These are phyloP conservation scores for Colletotrichum cereale DNA, from an alignment of 2,329 filamentous ascomycete species.

Conservation along the genomic window DNA sequence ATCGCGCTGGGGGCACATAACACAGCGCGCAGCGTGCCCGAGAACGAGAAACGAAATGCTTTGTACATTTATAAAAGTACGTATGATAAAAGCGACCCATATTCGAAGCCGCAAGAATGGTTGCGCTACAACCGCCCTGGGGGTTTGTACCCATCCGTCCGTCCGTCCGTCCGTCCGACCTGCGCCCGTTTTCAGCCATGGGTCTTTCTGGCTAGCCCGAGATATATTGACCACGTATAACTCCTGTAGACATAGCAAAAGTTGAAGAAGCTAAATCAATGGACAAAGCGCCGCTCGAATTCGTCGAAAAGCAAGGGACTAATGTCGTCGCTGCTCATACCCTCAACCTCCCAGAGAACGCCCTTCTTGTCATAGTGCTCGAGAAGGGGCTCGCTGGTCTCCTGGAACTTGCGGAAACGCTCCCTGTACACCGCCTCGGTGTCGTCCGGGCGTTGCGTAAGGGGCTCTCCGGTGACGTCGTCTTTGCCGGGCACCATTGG, in stretches of 20 bases:
- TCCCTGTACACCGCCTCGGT: conserved; percentile 86
- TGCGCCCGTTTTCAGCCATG: conserved; percentile 38
- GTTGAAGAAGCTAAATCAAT: conserved; percentile 38
- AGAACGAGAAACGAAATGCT: background rate
- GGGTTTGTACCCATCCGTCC: conserved; percentile 19
- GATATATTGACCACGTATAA: conserved; percentile 40
- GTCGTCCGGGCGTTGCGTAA: conserved; percentile 88
- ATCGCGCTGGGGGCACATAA: background rate
- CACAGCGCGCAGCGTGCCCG: background rate
- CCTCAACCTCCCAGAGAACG: conserved; percentile 87
- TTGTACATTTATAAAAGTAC: conserved; percentile 33
- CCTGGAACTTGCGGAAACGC: conserved; percentile 85
- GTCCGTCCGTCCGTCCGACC: conserved; percentile 33
- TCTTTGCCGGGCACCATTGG: conserved; percentile 85
- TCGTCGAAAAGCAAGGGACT: conserved; percentile 88
- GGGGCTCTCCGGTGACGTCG: conserved; percentile 88
- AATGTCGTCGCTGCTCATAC: conserved; percentile 94
- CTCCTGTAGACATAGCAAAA: conserved; percentile 35
- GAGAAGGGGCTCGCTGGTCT: conserved; percentile 86
- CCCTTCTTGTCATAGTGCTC: conserved; percentile 90
- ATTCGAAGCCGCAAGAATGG: conserved; percentile 13
- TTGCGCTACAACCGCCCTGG: conserved; percentile 12
- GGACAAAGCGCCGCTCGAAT: conserved; percentile 80
- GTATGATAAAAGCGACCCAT: conserved; percentile 13
- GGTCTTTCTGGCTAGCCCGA: conserved; percentile 38